Evolutionary conservation across 2,329 filamentous ascomycete genomes (phyloP), one percentile per base, ranked within the genome.

Genomic region (Diaporthe nobilis): DNA sequence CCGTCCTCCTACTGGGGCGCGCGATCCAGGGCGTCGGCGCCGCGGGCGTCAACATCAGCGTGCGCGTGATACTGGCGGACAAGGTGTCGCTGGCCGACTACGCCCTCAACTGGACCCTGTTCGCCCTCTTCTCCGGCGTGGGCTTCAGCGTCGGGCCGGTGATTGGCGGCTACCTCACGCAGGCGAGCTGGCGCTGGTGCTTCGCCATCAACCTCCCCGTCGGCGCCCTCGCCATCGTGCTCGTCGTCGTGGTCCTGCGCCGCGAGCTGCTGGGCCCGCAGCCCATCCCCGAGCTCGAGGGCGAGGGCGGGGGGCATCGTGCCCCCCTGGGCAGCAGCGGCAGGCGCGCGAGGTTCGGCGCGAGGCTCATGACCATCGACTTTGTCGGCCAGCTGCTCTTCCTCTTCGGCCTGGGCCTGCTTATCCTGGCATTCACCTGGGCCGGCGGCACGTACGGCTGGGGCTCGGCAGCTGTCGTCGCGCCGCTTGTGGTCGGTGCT

Each of bases 121-220:
- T 94, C 77, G 88, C 90, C 0, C 78, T 94, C 12, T 85, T 93
- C 1, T 87, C 87, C 10, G 92, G 91, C 0, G 80, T 91, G 8
- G 89, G 89, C 17, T 94, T 91, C 80, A 88, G 87, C 1, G 78
- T 92, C 15, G 92, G 92, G 0, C 92, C 92, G 0, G 87, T 93
- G 2, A 84, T 93, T 34, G 92, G 92, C 57, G 91, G 87, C 0
- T 90, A 89, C 75, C 84, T 92, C 17, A 89, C 89, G 28, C 83
- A 85, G 49, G 82, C 86, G 5, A 88, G 86, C 77, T 94, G 92
- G 92, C 85, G 92, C 68, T 94, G 92, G 87, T 92, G 91, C 79
- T 94, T 94, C 80, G 90, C 88, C 51, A 87, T 93, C 72, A 91
- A 90, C 76, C 85, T 92, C n/a, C 90, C 90, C 22, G 86, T 92